A percentile compares a stretch with the other conserved stretches of the same genome.
These are phyloP conservation scores for Otatea glauca DNA, from an alignment of 176 grass and related monocot species.

Conservation along the genomic window DNA sequence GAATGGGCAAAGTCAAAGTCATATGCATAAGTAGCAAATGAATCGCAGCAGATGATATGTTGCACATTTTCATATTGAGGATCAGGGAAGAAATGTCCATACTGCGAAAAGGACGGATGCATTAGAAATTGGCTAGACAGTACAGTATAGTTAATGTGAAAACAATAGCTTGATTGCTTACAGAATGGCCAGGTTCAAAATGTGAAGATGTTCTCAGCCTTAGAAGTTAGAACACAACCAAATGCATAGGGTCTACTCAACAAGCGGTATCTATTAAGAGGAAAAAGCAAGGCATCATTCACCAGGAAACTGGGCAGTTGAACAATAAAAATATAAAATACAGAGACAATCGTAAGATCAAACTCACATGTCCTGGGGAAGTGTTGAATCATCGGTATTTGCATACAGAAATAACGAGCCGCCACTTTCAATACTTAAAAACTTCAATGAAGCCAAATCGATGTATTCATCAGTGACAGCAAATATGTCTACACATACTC, in stretches of 20 bases:
- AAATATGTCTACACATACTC: conserved; percentile 96
- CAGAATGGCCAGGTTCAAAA: conserved; percentile 75
- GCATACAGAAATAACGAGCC: conserved; percentile 91
- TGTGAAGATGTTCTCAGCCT: conserved; percentile 96
- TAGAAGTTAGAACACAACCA: conserved; percentile 92
- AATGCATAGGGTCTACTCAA: conserved; percentile 98
- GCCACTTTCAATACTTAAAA: conserved; percentile 95
- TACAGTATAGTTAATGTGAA: conserved; percentile 26
- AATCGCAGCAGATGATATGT: conserved; percentile 99
- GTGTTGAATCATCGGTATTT: conserved; percentile 88
- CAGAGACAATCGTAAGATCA: conserved; percentile 18
- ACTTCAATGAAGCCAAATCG: conserved; percentile 95
- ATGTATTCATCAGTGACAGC: conserved; percentile 95
- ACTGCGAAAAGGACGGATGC: conserved; percentile 52
- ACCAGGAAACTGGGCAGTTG: neutral
- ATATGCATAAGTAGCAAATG: conserved; percentile 98
- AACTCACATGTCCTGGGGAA: conserved; percentile 96
- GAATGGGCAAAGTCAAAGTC: conserved; percentile 79
- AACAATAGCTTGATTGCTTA: conserved; percentile 56
- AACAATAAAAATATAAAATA: conserved; percentile 33
- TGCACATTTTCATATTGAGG: conserved; percentile 99
- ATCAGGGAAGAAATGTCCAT: conserved; percentile 97
- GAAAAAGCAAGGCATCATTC: neutral
- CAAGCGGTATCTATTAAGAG: conserved; percentile 74
- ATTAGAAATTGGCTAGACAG: conserved; percentile 32